Percentiles rank a stretch among this genome's conserved stretches.
Evolutionary conservation across 495 filamentous ascomycete genomes (phyloP).

Genomic region (Penicillium pancosmium): DNA sequence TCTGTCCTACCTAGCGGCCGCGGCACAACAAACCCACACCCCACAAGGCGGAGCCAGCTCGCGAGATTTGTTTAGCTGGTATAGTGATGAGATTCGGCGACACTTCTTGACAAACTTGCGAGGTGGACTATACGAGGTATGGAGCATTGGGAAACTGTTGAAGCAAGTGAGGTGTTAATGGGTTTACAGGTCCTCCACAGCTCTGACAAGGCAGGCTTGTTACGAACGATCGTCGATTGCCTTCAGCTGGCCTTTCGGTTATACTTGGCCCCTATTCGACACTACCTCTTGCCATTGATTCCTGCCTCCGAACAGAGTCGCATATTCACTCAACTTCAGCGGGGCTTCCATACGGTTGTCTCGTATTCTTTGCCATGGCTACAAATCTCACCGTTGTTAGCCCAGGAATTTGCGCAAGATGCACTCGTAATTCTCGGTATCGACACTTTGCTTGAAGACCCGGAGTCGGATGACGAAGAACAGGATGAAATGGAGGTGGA

Average conservation of each 20-base stretch:
- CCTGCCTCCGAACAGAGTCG: constrained; percentile 31
- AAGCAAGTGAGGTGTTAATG: constrained; percentile 7
- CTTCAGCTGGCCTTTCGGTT: constrained; percentile 48
- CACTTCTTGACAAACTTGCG: constrained; percentile 53
- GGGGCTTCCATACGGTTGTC: constrained; percentile 67
- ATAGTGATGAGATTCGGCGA: constrained; percentile 52
- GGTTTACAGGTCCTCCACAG: constrained; percentile 32
- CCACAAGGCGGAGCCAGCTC: constrained; percentile 9
- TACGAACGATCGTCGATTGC: constrained; percentile 44
- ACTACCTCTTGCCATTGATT: constrained; percentile 42
- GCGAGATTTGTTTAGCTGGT: constrained; percentile 50
- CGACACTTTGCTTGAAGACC: constrained; percentile 32
- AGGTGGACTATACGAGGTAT: constrained; percentile 41
- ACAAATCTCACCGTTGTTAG: constrained; percentile 52
- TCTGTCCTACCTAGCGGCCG: constrained; percentile 43
- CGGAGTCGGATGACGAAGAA: constrained; percentile 15
- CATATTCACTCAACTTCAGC: constrained; percentile 53
- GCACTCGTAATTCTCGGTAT: constrained; percentile 61
- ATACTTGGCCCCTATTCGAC: constrained; percentile 50
- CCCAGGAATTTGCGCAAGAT: constrained; percentile 54
- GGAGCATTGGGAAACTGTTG: neutral
- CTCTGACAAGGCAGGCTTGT: constrained; percentile 27
- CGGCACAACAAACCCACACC: constrained; percentile 15
- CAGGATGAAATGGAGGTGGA: constrained; percentile 46
- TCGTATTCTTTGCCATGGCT: constrained; percentile 62